Percentiles rank a stretch among this genome's conserved stretches.
Evolutionary conservation across 1,284 basidiomycete species (phyloP).

Genomic region (Stereum hirsutum): DNA sequence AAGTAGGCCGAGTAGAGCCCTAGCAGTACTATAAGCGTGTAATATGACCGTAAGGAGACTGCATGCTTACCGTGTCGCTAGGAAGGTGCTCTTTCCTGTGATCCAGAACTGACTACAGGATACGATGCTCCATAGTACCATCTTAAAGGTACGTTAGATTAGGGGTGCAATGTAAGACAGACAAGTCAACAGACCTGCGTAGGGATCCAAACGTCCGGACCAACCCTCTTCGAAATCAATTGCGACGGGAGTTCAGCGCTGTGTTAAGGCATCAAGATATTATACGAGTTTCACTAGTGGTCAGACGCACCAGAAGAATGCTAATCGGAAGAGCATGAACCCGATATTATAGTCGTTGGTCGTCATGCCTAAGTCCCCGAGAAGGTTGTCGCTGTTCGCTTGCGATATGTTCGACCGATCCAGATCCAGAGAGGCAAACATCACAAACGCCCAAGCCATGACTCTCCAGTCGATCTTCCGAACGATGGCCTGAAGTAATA

Average conservation of each 20-base stretch:
- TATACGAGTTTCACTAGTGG: no score
- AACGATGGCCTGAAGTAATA: constrained; percentile 30
- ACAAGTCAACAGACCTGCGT: constrained; percentile 33
- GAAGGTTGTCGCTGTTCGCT: constrained; percentile 61
- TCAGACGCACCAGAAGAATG: no score
- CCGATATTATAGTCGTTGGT: constrained; percentile 64
- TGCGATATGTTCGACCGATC: constrained; percentile 51
- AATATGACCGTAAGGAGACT: constrained; percentile 26
- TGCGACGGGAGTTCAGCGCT: constrained; percentile 62
- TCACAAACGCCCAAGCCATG: constrained; percentile 55
- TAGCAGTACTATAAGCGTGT: constrained; percentile 11
- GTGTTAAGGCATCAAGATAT: no score
- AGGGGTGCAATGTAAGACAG: background rate
- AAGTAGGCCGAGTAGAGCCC: constrained; percentile 31
- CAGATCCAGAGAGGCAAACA: constrained; percentile 51
- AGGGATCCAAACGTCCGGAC: constrained; percentile 68
- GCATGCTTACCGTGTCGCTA: constrained; percentile 19
- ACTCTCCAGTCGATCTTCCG: constrained; percentile 57
- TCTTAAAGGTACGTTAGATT: constrained; percentile 30
- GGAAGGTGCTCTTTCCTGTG: constrained; percentile 42
- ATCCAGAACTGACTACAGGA: constrained; percentile 58
- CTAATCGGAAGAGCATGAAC: constrained; percentile 38
- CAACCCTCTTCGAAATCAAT: constrained; percentile 60
- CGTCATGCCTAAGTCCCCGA: constrained; percentile 49
- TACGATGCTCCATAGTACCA: constrained; percentile 46